Evolutionary conservation across 2,329 filamentous ascomycete genomes (phyloP), one percentile per base, ranked within the genome.

Genomic region (Neopestalotiopsis rosae): DNA sequence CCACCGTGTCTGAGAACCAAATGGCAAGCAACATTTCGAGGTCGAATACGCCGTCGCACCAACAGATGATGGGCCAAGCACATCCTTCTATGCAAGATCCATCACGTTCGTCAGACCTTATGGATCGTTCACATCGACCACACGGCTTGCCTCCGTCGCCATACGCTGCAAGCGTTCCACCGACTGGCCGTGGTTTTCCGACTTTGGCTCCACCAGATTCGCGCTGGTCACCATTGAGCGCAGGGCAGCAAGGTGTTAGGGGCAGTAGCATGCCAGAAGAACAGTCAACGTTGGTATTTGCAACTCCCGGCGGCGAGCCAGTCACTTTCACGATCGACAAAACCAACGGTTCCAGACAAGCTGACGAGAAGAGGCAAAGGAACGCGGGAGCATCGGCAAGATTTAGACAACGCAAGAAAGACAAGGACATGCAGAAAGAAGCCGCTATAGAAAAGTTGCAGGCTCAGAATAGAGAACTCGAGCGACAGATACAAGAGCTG

Each of bases 351-450:
- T 97, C 94, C 13, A 91, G 91, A 73, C 90, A 93, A 74, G 92
- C 93, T 52, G 93, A 96, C 75, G 93, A 97, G 79, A 97, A 96
- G 81, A 87, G 94, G 68, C 91, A 92, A 78, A 89, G 94, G 65
- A 97, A 97, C 76, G 94, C 94, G 56, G 92, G 92, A 62, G 94
- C 94, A 5, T 97, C 94, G 68, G 93, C 93, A 62, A 88, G 94
- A 69, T 96, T 97, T 72, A 88, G 94, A 67, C 89, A 91, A 76
- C 88, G 94, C 69, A 90, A 94, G 76, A 97, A 97, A 81, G 93
- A 94, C 76, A 91, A 92, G 78, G 93, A 95, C 78, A 89, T 88
- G 74, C 91, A 94, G 78, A 91, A 91, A 68, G 88, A 89, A 17
- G 86, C 87, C 67, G 91, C 88, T 64, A 90, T 95, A 71, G 86